phyloP scores from a whole-genome alignment of 768 basidiomycete genomes.

The Coprinopsis sp. region DNA sequence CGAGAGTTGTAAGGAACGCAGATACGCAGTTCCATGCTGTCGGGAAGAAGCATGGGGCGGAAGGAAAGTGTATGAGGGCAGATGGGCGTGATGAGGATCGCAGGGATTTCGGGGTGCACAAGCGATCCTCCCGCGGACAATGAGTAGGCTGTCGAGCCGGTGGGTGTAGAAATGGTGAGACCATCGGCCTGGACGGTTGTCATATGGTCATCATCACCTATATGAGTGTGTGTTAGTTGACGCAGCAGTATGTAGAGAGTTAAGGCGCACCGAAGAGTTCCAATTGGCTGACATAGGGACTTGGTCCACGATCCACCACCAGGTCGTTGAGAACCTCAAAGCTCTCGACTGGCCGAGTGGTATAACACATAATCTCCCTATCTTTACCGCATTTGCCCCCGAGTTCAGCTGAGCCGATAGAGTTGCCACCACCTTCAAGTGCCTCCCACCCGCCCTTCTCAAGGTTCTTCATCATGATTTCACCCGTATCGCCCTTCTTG shows the following conservation, averaged over 20 bases:
- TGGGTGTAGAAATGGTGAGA: constrained; percentile 91
- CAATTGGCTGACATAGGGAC: constrained; percentile 92
- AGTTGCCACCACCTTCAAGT: constrained; percentile 73
- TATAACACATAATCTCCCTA: constrained; percentile 97
- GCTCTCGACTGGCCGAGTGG: constrained; percentile 89
- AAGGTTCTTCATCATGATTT: constrained; percentile 93
- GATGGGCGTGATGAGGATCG: constrained; percentile 93
- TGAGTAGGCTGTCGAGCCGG: constrained; percentile 98
- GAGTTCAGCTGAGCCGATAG: constrained; percentile 30
- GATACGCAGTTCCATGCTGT: constrained; percentile 96
- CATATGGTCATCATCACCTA: constrained; percentile 98
- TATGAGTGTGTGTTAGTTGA: constrained; percentile 10
- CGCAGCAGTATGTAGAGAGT: background rate
- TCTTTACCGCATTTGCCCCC: constrained; percentile 64
- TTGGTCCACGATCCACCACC: constrained; percentile 96
- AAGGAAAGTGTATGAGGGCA: constrained; percentile 98
- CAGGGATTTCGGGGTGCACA: constrained; percentile 96
- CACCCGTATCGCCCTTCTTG: constrained; percentile 90
- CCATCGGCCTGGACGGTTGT: constrained; percentile 99
- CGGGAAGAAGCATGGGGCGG: constrained; percentile 96
- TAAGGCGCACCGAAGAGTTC: constrained; percentile 85
- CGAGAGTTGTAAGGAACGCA: constrained; percentile 99
- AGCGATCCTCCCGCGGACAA: constrained; percentile 97
- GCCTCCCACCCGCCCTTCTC: constrained; percentile 95
- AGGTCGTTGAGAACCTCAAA: constrained; percentile 97